These are phyloP conservation scores for Kluyveromyces aestuarii DNA, from an alignment of 805 yeast genomes.

Conservation along the genomic window DNA sequence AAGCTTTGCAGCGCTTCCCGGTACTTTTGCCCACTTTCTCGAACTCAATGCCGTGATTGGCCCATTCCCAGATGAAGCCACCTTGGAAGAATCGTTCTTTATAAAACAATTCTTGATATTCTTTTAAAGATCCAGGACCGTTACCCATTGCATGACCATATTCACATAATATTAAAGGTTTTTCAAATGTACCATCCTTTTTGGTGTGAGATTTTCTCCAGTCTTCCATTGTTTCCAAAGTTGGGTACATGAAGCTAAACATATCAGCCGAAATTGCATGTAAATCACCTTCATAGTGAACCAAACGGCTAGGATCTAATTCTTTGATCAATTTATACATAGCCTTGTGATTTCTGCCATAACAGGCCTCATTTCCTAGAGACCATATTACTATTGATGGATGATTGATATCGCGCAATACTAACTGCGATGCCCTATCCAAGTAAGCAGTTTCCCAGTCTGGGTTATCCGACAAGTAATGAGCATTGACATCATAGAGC, in stretches of 20 bases:
- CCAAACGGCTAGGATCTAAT: not conserved
- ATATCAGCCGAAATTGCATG: not conserved
- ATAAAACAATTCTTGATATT: not conserved
- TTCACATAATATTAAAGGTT: not conserved
- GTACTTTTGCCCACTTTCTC: not conserved
- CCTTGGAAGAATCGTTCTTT: not conserved
- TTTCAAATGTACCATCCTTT: not conserved
- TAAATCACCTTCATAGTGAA: constrained; percentile 1
- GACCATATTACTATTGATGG: not conserved
- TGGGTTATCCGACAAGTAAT: not conserved
- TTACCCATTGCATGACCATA: constrained; percentile 1
- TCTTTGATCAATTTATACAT: constrained; percentile 1
- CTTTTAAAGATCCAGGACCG: not conserved
- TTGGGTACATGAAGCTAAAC: constrained; percentile 1
- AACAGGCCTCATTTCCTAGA: not conserved
- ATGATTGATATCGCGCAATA: not conserved
- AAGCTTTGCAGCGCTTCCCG: not conserved
- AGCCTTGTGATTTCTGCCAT: constrained; percentile 1
- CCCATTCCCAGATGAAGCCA: constrained; percentile 2
- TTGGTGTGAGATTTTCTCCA: not conserved
- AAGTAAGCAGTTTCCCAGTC: not conserved
- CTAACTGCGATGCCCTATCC: not conserved
- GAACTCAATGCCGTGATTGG: constrained; percentile 1
- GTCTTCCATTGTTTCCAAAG: not conserved
- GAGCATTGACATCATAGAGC: not conserved